A percentile compares a stretch with the other conserved stretches of the same genome.
Conservation (phyloP, 2,329 filamentous ascomycete genomes). For the Apiospora sp. region DNA sequence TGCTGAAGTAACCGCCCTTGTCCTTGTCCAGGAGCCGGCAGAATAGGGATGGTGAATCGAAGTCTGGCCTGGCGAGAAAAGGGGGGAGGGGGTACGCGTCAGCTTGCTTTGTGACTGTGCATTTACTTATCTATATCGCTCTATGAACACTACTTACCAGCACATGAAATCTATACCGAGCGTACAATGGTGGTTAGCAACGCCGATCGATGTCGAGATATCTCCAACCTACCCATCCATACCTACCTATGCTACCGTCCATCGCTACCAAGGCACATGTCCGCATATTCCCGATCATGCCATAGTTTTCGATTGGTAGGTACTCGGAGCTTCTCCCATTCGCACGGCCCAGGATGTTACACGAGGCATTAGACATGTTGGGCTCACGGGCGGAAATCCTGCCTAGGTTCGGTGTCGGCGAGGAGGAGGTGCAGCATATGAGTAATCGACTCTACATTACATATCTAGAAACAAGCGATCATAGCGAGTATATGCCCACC, state of each 20-base stretch:
- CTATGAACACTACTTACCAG: conserved; percentile 57
- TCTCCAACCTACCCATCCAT: conserved; percentile 31
- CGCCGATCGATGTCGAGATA: not conserved
- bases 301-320: conserved; percentile 77
- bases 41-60: conserved; percentile 80
- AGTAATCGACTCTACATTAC: not conserved
- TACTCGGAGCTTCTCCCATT: conserved; percentile 51
- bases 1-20: conserved; percentile 77
- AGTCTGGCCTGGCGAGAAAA: conserved; percentile 68
- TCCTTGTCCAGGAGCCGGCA: conserved; percentile 77
- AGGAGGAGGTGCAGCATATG: not conserved
- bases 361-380: conserved; percentile 24
- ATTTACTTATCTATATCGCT: not conserved
- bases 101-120: not conserved
- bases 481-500: not conserved
- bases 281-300: conserved; percentile 82
- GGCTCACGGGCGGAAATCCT: not conserved
- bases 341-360: conserved; percentile 36
- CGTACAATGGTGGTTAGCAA: not conserved
- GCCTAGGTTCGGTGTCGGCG: not conserved
- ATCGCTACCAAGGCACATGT: conserved; percentile 80
- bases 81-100: not conserved
- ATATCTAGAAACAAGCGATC: not conserved
- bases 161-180: conserved; percentile 71
- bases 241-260: conserved; percentile 69